These are phyloP conservation scores for Collybia mongolica DNA, from an alignment of 768 basidiomycete genomes.

Conservation along the genomic window DNA sequence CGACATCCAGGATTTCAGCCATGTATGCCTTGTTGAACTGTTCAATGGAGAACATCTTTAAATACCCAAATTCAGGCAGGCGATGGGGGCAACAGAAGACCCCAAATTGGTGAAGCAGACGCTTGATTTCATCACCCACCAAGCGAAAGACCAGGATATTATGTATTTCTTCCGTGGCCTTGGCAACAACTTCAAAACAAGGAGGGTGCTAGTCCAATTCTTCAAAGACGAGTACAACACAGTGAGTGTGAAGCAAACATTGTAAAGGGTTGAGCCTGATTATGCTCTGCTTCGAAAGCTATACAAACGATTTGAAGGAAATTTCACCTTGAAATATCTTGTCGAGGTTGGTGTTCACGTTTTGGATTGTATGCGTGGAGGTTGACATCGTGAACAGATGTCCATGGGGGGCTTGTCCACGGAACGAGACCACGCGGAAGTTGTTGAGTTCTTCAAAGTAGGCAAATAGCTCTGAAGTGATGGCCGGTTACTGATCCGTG, in stretches of 20 bases:
- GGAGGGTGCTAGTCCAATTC: slow-evolving; percentile 54
- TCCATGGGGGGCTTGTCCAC: slow-evolving; percentile 46
- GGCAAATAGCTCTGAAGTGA: slow-evolving; percentile 11
- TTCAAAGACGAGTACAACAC: slow-evolving; percentile 68
- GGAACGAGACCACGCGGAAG: slow-evolving; percentile 60
- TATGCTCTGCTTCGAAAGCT: slow-evolving; percentile 34
- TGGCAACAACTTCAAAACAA: slow-evolving; percentile 50
- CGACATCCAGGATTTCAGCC: slow-evolving; percentile 68
- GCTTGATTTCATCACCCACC: slow-evolving; percentile 54
- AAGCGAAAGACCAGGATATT: slow-evolving; percentile 61
- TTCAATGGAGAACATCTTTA: slow-evolving; percentile 8
- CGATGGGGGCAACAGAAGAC: slow-evolving; percentile 62
- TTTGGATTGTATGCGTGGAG: slow-evolving; percentile 12
- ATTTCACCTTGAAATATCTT: slow-evolving; percentile 54
- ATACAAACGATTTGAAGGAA: slow-evolving; percentile 68
- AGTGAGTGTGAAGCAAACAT: slow-evolving; percentile 34
- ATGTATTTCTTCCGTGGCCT: slow-evolving; percentile 63
- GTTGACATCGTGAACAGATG: slow-evolving; percentile 30
- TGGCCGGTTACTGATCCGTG: slow-evolving; percentile 15
- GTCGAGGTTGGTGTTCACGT: slow-evolving; percentile 46
- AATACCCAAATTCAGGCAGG: slow-evolving; percentile 40
- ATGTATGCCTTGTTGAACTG: slow-evolving; percentile 44
- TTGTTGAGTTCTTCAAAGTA: slow-evolving; percentile 77
- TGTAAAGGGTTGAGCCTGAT: background rate
- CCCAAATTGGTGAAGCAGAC: slow-evolving; percentile 57